Evolutionary conservation across 805 yeast genomes (phyloP).

Genomic region (Lachancea cidri): DNA sequence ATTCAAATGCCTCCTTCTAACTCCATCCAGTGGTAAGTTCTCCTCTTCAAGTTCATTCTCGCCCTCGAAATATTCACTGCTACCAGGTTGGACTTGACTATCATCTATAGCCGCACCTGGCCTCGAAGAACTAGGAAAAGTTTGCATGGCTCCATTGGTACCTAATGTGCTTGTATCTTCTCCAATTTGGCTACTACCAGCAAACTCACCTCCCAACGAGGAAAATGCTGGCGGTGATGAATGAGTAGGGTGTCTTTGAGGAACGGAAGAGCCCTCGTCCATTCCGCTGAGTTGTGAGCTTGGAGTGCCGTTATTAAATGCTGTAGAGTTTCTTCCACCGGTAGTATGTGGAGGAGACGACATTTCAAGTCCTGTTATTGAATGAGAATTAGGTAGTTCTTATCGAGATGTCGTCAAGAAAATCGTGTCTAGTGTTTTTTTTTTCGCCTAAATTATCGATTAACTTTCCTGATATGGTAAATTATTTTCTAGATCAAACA

Average conservation of each 20-base stretch:
- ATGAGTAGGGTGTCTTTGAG: constrained; percentile 6
- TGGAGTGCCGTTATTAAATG: constrained; percentile 2
- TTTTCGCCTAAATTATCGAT: background rate
- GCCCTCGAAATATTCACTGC: constrained; percentile 14
- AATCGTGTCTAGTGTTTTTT: background rate
- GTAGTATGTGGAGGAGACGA: constrained; percentile 5
- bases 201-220: constrained; percentile 27
- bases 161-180: constrained; percentile 13
- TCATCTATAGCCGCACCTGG: background rate
- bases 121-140: constrained; percentile 15
- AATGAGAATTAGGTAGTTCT: background rate
- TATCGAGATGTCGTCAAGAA: background rate
- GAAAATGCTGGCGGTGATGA: constrained; percentile 27
- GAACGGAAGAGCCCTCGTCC: constrained; percentile 7
- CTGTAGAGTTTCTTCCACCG: background rate
- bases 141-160: constrained; percentile 15
- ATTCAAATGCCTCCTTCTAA: constrained; percentile 52
- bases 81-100: constrained; percentile 8
- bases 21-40: constrained; percentile 26
- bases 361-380: constrained; percentile 1
- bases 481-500: background rate
- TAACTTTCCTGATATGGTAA: background rate
- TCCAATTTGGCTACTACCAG: constrained; percentile 27
- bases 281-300: constrained; percentile 7
- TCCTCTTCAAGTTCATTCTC: constrained; percentile 5